Conservation (phyloP, 768 basidiomycete species). For the Scleroderma bovista region DNA sequence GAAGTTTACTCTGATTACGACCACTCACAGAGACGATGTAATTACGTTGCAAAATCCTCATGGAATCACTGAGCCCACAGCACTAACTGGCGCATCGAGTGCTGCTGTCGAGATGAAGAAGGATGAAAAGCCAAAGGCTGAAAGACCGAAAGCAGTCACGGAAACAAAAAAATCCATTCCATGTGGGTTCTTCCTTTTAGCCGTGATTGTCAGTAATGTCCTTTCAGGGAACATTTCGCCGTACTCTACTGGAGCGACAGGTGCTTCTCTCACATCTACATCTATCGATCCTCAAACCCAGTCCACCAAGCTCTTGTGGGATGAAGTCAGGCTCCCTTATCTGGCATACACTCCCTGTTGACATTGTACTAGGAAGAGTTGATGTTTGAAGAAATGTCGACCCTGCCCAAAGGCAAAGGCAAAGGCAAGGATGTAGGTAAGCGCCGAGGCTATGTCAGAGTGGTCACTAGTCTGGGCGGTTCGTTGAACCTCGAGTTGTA, state of each 20-base stretch:
- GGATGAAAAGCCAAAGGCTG: conserved; percentile 24
- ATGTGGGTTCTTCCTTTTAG: conserved; percentile 41
- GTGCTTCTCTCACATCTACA: conserved; percentile 92
- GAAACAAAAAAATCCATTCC: conserved; percentile 53
- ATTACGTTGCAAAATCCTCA: conserved; percentile 94
- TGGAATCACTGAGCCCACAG: conserved; percentile 58
- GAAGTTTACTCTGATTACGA: conserved; percentile 3
- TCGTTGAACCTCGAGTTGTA: conserved; percentile 81
- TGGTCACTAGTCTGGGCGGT: conserved; percentile 89
- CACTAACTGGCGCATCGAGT: conserved; percentile 24
- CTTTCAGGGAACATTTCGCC: conserved; percentile 82
- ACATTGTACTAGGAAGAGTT: conserved; percentile 66
- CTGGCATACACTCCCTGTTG: background rate
- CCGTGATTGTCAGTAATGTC: background rate
- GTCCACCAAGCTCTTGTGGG: conserved; percentile 82
- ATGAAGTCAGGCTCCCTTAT: conserved; percentile 53
- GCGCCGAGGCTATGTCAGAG: conserved; percentile 90
- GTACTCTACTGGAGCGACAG: conserved; percentile 83
- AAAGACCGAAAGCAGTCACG: conserved; percentile 29
- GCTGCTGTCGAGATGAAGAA: conserved; percentile 32
- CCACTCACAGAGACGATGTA: conserved; percentile 64
- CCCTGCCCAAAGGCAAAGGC: conserved; percentile 74
- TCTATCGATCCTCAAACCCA: conserved; percentile 71
- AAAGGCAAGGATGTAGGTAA: conserved; percentile 94
- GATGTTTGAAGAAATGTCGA: conserved; percentile 93